Conservation (phyloP, 371 early-diverging fungal genomes). For the Saksenaea vasiformis region DNA sequence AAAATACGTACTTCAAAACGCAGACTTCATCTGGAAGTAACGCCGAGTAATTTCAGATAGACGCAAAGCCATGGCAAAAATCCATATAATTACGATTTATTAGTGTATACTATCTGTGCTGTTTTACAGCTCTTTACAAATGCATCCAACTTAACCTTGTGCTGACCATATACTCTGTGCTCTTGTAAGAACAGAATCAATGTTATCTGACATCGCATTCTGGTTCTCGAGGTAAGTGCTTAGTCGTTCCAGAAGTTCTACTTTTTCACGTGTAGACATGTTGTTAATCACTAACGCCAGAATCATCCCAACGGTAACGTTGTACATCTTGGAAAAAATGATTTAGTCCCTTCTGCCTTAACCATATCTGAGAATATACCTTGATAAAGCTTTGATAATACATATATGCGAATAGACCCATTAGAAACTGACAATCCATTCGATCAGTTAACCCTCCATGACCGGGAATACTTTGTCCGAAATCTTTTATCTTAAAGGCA, state of each 20-base stretch:
- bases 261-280: slow-evolving; percentile 53
- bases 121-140: not conserved
- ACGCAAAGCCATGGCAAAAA: too few species aligned
- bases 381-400: slow-evolving; percentile 91
- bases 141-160: not conserved
- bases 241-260: slow-evolving; percentile 59
- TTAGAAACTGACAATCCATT: slow-evolving; percentile 98
- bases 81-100: too few species aligned
- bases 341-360: not conserved
- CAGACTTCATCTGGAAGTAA: too few species aligned
- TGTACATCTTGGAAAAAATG: slow-evolving; percentile 33
- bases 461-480: slow-evolving; percentile 97
- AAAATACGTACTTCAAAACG: too few species aligned
- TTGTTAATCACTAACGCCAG: slow-evolving; percentile 54
- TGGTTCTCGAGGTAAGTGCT: slow-evolving; percentile 64
- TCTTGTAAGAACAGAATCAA: slow-evolving; percentile 22
- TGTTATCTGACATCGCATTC: slow-evolving; percentile 33
- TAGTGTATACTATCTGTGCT: too few species aligned
- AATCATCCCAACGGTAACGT: slow-evolving; percentile 60
- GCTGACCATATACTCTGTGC: slow-evolving; percentile 24
- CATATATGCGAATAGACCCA: slow-evolving; percentile 94
- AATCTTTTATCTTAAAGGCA: slow-evolving; percentile 98
- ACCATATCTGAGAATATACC: slow-evolving; percentile 26
- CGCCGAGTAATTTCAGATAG: too few species aligned
- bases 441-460: slow-evolving; percentile 99